Conservation (phyloP, 1,284 basidiomycete genomes). For the Trametes polyzona region DNA sequence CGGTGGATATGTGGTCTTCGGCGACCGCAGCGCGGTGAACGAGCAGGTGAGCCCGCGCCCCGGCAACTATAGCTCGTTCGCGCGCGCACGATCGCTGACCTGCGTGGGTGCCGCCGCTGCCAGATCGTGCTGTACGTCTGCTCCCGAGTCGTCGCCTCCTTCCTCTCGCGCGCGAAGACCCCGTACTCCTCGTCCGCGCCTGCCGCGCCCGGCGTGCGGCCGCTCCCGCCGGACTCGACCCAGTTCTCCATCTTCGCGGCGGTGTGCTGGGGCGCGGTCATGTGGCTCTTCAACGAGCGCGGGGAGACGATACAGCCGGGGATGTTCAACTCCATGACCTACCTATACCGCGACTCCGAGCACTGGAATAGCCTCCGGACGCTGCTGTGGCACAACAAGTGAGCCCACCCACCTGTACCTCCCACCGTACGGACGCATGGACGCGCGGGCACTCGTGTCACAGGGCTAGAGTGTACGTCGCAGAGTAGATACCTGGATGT, state of each 20-base stretch:
- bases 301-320: slow-evolving; percentile 92
- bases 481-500: slow-evolving; percentile 7
- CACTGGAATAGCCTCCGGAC: slow-evolving; percentile 72
- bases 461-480: not conserved
- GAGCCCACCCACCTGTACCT: not conserved
- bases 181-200: slow-evolving; percentile 47
- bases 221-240: slow-evolving; percentile 79
- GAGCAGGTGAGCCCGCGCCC: slow-evolving; percentile 86
- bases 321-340: slow-evolving; percentile 86
- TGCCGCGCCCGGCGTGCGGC: slow-evolving; percentile 52
- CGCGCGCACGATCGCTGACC: not conserved
- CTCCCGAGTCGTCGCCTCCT: slow-evolving; percentile 85
- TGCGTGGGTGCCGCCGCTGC: not conserved
- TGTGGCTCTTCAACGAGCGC: slow-evolving; percentile 92
- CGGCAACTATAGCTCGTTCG: no score
- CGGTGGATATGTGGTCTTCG: slow-evolving; percentile 93
- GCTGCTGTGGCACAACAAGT: slow-evolving; percentile 81
- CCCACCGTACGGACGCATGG: not conserved
- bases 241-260: slow-evolving; percentile 92
- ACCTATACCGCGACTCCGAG: slow-evolving; percentile 83
- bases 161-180: slow-evolving; percentile 74
- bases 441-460: not conserved
- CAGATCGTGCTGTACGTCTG: slow-evolving; percentile 97
- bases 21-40: slow-evolving; percentile 95
- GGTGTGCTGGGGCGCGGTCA: slow-evolving; percentile 93